Evolutionary conservation across 1,284 basidiomycete species (phyloP).

Genomic region (Ceratobasidium sp.): DNA sequence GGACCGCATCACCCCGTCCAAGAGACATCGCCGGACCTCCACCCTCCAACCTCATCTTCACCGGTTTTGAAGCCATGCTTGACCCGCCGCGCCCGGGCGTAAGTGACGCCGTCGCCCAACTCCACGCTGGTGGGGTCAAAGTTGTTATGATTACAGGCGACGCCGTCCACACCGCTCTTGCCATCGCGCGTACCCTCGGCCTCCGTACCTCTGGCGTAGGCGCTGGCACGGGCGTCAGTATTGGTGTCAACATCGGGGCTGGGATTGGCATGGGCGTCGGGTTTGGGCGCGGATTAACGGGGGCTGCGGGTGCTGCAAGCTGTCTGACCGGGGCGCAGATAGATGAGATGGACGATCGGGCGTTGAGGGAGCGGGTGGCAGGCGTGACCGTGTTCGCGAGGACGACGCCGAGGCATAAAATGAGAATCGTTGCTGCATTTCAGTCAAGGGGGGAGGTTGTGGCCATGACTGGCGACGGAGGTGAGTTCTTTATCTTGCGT

Average conservation of each 20-base stretch:
- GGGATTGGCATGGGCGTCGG: slow-evolving; percentile 36
- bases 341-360: slow-evolving; percentile 83
- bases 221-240: slow-evolving; percentile 9
- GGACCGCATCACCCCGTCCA: slow-evolving; percentile 48
- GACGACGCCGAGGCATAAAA: slow-evolving; percentile 96
- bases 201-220: slow-evolving; percentile 63
- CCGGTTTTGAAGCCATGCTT: slow-evolving; percentile 94
- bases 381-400: slow-evolving; percentile 91
- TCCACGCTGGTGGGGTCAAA: slow-evolving; percentile 90
- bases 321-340: slow-evolving; percentile 89
- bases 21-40: slow-evolving; percentile 55
- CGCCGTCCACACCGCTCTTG: slow-evolving; percentile 89
- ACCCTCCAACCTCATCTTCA: slow-evolving; percentile 80
- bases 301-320: slow-evolving; percentile 55
- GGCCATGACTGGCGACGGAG: slow-evolving; percentile 97
- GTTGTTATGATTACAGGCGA: slow-evolving; percentile 99
- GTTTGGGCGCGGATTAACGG: slow-evolving; percentile 43
- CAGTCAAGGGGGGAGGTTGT: slow-evolving; percentile 91
- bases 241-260: slow-evolving; percentile 26
- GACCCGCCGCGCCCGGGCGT: slow-evolving; percentile 96
- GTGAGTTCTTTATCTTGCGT: slow-evolving; percentile 56
- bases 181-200: slow-evolving; percentile 93
- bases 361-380: slow-evolving; percentile 84
- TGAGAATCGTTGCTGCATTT: slow-evolving; percentile 95
- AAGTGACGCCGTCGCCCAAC: slow-evolving; percentile 83